Base-by-base conservation (phyloP, 176 grass and related monocot genomes). In the Calamus simplicifolius region DNA sequence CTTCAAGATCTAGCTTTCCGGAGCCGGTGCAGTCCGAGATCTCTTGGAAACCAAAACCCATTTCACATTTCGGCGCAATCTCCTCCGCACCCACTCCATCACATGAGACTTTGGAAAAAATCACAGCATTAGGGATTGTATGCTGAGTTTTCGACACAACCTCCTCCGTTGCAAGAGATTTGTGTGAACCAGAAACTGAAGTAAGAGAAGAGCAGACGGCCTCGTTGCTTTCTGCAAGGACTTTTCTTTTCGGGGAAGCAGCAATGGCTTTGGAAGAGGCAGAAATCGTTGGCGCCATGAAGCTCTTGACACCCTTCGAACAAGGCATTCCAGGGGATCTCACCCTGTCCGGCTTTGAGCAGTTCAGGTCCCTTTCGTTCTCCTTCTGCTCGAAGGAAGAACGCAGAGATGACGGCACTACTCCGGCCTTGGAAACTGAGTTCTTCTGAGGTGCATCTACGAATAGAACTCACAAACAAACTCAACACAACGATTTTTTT, bases 231-330 rank as follows among this genome's bases (percentile, higher is more conserved):
- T 95, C 90, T 1, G 66, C 79, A 10, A 95, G 85, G 7, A 89
- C 51, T 74, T 27, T 82, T 59, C 79, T 86, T 53, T 70, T 75
- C 4, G 85, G 85, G 58, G 70, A 81, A 3, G 77, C 56, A 16
- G 81, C 27, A 2, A 83, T 72, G 58, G 77, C 81, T 77, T 97
- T 97, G 69, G 81, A 91, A 2, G 93, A 14, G 43, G 93, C 84
- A 10, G 93, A 97, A 77, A 97, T 80, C 4, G 93, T 97, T 10
- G 93, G 84, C 21, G 93, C 72, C 93, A 97, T 97, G 87, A 97
- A 97, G 58, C 67, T 87, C 73, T 97, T 97, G 4, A 48, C 13
- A 48, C 16, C 60, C 60, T 58, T 59, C 50, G 49, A 51, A 51
- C 61, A 65, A 25, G 15, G 27, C 62, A 29, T 19, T 54, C 16